Conservation (phyloP, 2,329 filamentous ascomycete genomes). For the Sporothrix brunneoviolacea region DNA sequence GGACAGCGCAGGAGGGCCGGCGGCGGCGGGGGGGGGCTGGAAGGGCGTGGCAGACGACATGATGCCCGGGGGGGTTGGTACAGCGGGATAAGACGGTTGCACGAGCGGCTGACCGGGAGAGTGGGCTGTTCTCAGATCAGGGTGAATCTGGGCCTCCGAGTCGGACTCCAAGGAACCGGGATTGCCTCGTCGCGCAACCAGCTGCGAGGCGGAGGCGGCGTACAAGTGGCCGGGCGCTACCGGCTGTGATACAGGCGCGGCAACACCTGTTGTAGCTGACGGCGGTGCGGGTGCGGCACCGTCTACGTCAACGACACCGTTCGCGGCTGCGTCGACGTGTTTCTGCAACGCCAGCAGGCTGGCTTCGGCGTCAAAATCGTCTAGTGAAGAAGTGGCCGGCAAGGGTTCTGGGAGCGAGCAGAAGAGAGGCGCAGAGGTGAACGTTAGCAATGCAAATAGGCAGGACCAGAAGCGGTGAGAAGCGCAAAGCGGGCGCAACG, state of each 20-base stretch:
- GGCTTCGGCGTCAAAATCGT: conserved; percentile 13
- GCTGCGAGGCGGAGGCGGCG: conserved; percentile 4
- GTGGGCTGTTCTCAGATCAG: conserved; percentile 12
- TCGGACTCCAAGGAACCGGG: not conserved
- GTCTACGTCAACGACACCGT: not conserved
- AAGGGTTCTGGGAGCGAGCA: not conserved
- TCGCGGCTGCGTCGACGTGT: conserved; percentile 13
- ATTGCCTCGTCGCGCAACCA: not conserved
- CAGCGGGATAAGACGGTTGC: not conserved
- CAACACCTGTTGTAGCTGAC: not conserved
- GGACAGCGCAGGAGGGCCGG: not conserved
- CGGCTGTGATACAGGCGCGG: not conserved
- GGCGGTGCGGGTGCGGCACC: not conserved
- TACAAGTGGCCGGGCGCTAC: conserved; percentile 1
- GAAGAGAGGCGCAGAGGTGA: not conserved
- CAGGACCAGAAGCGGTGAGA: no score
- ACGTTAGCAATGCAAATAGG: conserved; percentile 9
- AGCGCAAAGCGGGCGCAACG: no score
- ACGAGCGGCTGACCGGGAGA: not conserved
- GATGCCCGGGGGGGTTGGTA: no score
- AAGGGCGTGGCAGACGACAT: conserved; percentile 7
- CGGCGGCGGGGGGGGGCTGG: not conserved
- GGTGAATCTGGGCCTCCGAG: conserved; percentile 15
- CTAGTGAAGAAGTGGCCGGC: not conserved
- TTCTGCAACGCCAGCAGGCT: conserved; percentile 14